Evolutionary conservation across 257 asterid species (phyloP), one percentile per base, ranked within the genome.

Genomic region (Ilex aquifolium): DNA sequence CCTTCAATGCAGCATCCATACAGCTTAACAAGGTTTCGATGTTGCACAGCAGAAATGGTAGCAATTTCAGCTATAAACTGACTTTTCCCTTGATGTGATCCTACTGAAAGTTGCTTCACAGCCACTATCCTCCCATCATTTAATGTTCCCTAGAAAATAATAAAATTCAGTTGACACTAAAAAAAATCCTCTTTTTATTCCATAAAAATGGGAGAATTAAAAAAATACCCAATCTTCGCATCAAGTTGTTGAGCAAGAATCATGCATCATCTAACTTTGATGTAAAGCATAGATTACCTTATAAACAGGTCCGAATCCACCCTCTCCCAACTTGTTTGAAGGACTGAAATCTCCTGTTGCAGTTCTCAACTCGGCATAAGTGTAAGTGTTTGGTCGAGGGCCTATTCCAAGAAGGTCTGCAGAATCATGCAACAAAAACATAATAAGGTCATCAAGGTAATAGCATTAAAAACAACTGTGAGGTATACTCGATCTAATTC

Each of bases 261-360:
- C 42, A 36, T 36, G 8, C 42, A 36, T 36, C 8, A 8, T 36
- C 5, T 36, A 8, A 8, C 8, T 36, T 36, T 4, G 42, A 36
- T 4, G 42, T 36, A 36, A 36, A 4, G 42, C 42, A 53, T n/a
- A 14, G 31, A n/a, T n/a, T 10, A 53, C 57, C 57, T 53, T 53
- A 21, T 53, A 53, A 53, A 53, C 57, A 53, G 57, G 30, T 53
- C 57, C 57, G 15, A 53, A 53, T 53, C 57, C 57, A 6, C 57
- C 57, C 6, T 53, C 29, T 21, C 57, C 57, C 1, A 53, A 14
- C 31, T 53, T 53, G 15, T 53, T 53, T 15, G 27, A n/a, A 3
- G 57, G 57, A 53, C 31, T n/a, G 11, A 53, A 53, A 21, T 53
- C 11, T n/a, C 15, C 31, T 14, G 57, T 53, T 53, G 57, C 57